Percentiles rank a stretch among this genome's conserved stretches.
Evolutionary conservation across 257 asterid species (phyloP).

Genomic region (Salvia rosmarinus): DNA sequence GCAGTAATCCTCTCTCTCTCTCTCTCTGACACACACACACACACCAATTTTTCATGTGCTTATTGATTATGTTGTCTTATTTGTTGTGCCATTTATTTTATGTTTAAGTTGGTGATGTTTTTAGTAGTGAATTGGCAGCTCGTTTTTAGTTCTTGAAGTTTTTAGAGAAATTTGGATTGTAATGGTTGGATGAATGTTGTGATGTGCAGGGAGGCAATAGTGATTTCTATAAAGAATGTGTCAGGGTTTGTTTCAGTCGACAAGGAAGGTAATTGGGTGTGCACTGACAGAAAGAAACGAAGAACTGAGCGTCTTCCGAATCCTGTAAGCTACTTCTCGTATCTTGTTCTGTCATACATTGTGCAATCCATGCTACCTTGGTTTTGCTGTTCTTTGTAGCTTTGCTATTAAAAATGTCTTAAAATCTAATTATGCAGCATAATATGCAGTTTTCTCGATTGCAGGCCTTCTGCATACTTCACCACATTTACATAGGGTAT

Average conservation of each 20-base stretch:
- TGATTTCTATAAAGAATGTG: constrained; percentile 61
- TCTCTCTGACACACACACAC: background rate
- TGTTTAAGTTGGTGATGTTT: too few species aligned
- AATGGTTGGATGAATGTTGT: constrained; percentile 13
- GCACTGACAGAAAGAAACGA: constrained; percentile 43
- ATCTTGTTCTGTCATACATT: constrained; percentile 11
- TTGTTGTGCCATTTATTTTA: too few species aligned
- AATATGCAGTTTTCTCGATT: background rate
- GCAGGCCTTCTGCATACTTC: background rate
- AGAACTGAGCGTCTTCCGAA: constrained; percentile 49
- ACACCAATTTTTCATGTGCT: too few species aligned
- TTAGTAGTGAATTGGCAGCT: too few species aligned
- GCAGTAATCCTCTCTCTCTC: constrained; percentile 39
- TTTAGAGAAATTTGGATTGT: background rate
- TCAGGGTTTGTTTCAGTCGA: constrained; percentile 59
- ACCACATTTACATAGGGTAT: background rate
- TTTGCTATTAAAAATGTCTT: background rate
- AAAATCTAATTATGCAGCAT: background rate
- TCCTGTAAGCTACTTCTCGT: constrained; percentile 55
- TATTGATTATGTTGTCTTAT: too few species aligned
- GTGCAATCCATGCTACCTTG: constrained; percentile 1
- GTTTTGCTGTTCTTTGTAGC: background rate
- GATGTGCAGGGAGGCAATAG: constrained; percentile 64
- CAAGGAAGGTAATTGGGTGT: constrained; percentile 65
- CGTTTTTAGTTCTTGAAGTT: too few species aligned